phyloP scores from a whole-genome alignment of 345 rosid genomes.

The Populus simonii region DNA sequence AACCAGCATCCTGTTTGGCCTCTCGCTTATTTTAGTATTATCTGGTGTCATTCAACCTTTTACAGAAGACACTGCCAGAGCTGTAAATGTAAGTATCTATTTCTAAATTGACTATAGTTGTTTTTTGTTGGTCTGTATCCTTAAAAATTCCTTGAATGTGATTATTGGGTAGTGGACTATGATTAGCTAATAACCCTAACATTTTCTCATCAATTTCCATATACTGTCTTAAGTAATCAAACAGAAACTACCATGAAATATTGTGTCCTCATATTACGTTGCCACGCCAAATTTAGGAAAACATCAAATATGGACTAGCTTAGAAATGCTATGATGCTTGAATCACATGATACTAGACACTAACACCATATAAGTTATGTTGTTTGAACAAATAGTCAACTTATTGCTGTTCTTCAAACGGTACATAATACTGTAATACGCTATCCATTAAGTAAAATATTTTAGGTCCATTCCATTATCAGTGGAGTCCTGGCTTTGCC shows the following conservation, averaged over 20 bases:
- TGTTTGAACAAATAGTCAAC: neutral
- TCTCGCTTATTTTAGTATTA: conserved; percentile 53
- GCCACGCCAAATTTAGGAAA: neutral
- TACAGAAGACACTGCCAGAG: conserved; percentile 73
- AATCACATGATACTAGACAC: neutral
- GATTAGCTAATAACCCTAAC: neutral
- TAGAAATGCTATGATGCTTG: neutral
- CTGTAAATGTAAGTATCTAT: conserved; percentile 67
- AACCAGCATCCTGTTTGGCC: conserved; percentile 41
- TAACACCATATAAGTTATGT: neutral
- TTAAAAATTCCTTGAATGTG: neutral
- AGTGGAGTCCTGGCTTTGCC: no score
- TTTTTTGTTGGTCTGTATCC: neutral
- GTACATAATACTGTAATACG: neutral
- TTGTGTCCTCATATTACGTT: neutral
- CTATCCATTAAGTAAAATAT: neutral
- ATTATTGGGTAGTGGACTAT: neutral
- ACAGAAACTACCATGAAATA: neutral
- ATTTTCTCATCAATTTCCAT: neutral
- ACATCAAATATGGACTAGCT: neutral
- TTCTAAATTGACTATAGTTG: neutral
- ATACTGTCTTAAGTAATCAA: no score
- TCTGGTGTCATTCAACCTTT: conserved; percentile 70
- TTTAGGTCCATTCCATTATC: neutral
- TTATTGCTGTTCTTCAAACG: neutral